Conservation (phyloP, 768 basidiomycete genomes). For the Jaapia argillacea region DNA sequence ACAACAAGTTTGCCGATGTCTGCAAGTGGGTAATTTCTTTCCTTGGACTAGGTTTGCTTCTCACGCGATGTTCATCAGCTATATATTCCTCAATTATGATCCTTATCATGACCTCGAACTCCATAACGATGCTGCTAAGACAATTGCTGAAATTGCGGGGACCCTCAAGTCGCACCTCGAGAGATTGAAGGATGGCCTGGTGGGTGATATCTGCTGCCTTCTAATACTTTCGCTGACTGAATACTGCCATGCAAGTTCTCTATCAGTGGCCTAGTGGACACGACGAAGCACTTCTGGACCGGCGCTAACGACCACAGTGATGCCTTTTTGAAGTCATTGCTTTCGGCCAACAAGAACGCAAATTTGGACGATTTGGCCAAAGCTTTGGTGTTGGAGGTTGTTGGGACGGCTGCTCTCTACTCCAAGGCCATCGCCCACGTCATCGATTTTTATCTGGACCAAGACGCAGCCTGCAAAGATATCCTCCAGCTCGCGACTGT, state of each 20-base stretch:
- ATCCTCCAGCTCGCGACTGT: conserved; percentile 4
- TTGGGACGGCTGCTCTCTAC: conserved; percentile 7
- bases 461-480: conserved; percentile 7
- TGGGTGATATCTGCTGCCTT: conserved; percentile 2
- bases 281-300: neutral
- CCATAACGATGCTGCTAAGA: conserved; percentile 4
- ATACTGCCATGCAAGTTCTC: neutral
- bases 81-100: conserved; percentile 17
- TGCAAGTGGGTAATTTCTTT: conserved; percentile 11
- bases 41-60: neutral
- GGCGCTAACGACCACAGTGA: neutral
- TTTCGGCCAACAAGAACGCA: neutral
- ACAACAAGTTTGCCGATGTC: conserved; percentile 13
- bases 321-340: neutral
- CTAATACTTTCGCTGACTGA: neutral
- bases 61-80: conserved; percentile 7
- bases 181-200: conserved; percentile 1
- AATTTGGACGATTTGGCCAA: conserved; percentile 10
- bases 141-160: conserved; percentile 3
- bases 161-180: conserved; percentile 6
- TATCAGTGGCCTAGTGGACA: neutral
- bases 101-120: conserved; percentile 10
- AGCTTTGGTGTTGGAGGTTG: conserved; percentile 11
- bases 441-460: conserved; percentile 15
- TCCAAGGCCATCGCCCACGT: conserved; percentile 11